These are phyloP conservation scores for Neoscytalidium dimidiatum DNA, from an alignment of 2,329 filamentous ascomycete genomes.

Conservation along the genomic window DNA sequence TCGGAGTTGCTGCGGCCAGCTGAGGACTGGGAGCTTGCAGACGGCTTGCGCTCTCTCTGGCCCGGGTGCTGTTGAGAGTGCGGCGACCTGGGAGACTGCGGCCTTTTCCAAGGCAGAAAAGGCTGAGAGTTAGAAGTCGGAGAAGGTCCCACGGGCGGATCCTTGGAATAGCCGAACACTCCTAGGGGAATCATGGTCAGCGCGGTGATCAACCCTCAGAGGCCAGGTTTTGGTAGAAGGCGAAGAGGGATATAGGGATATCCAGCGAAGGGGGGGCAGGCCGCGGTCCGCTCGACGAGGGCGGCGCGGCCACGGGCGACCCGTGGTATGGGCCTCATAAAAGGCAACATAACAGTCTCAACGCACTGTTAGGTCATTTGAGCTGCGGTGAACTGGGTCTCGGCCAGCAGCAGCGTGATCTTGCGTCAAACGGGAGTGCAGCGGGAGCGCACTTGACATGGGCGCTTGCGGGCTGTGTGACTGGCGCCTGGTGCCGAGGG, in stretches of 20 bases:
- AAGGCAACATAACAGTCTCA: conserved; percentile 29
- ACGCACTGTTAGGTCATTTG: conserved; percentile 28
- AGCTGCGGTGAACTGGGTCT: conserved; percentile 34
- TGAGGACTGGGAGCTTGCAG: conserved; percentile 29
- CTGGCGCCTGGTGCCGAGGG: conserved; percentile 33
- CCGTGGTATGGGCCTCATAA: conserved; percentile 22
- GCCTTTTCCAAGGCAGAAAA: conserved; percentile 35
- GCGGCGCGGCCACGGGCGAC: conserved; percentile 7
- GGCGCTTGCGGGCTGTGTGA: conserved; percentile 32
- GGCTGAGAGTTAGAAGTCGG: conserved; percentile 17
- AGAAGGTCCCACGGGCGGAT: neutral
- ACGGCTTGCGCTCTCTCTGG: conserved; percentile 28
- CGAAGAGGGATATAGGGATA: conserved; percentile 15
- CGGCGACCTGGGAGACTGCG: conserved; percentile 33
- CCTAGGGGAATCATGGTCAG: conserved; percentile 45
- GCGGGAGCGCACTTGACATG: conserved; percentile 7
- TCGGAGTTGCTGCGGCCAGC: neutral
- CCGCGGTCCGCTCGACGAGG: conserved; percentile 3
- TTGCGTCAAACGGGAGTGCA: conserved; percentile 15
- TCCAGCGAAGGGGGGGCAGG: conserved; percentile 13
- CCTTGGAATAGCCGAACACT: conserved; percentile 36
- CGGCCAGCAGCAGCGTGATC: conserved; percentile 27
- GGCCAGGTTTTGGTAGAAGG: conserved; percentile 2
- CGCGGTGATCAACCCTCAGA: conserved; percentile 20
- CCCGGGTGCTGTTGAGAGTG: conserved; percentile 27